Evolutionary conservation across 768 basidiomycete genomes (phyloP).

Genomic region (Vishniacozyma victoriae): DNA sequence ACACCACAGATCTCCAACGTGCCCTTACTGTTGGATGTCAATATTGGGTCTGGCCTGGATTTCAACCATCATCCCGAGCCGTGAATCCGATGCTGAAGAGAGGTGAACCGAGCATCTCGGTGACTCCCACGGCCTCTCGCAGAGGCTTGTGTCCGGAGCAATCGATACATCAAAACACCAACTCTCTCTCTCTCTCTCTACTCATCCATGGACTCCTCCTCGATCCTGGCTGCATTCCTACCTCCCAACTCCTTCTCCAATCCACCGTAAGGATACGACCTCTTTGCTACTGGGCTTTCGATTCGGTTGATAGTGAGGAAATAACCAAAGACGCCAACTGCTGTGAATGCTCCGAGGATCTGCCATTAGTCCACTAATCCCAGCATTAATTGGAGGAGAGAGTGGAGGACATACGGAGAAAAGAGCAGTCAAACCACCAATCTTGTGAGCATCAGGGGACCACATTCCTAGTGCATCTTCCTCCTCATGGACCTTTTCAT

Average conservation of each 20-base stretch:
- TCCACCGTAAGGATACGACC: conserved; percentile 46
- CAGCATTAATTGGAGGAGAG: no score
- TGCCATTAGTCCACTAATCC: neutral
- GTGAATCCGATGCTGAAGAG: no score
- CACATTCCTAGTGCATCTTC: conserved; percentile 50
- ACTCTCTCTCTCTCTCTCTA: conserved; percentile 14
- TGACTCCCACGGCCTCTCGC: no score
- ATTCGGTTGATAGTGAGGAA: conserved; percentile 28
- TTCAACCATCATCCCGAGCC: no score
- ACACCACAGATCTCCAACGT: no score
- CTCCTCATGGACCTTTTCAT: conserved; percentile 47
- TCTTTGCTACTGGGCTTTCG: conserved; percentile 32
- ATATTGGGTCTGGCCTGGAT: no score
- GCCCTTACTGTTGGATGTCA: no score
- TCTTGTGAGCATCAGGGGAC: conserved; percentile 49
- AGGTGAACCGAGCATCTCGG: no score
- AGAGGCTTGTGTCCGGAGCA: no score
- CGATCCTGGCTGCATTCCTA: conserved; percentile 17
- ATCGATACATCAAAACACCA: neutral
- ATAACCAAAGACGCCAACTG: conserved; percentile 40
- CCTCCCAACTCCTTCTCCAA: conserved; percentile 45
- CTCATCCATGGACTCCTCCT: conserved; percentile 27
- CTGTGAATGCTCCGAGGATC: conserved; percentile 40
- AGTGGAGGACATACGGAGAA: conserved; percentile 39
- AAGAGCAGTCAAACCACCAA: conserved; percentile 38